phyloP scores from a whole-genome alignment of 148 eudicot species.

The Arctostaphylos glauca region DNA sequence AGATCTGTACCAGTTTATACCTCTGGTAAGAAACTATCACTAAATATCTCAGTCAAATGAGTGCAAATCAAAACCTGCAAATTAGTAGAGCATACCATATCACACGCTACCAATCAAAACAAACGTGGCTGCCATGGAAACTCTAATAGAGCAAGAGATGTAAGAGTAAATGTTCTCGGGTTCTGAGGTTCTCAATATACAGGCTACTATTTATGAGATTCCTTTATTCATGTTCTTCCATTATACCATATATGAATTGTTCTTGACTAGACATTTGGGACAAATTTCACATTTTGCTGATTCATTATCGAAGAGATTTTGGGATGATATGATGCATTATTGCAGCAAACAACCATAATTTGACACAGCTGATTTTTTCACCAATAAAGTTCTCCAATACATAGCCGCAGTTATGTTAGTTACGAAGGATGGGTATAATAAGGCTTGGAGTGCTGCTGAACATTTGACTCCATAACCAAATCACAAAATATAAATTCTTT shows the following conservation, averaged over 20 bases:
- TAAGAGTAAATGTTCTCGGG: neutral
- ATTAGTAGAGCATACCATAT: neutral
- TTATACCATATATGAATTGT: neutral
- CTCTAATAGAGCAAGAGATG: slow-evolving; percentile 1
- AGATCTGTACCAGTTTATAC: slow-evolving; percentile 28
- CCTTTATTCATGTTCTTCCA: neutral
- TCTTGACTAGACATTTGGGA: neutral
- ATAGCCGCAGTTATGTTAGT: neutral
- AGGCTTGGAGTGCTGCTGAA: neutral
- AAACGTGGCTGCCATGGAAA: neutral
- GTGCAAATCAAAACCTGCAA: slow-evolving; percentile 90
- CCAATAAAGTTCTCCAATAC: neutral
- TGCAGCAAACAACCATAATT: neutral
- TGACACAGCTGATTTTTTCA: neutral
- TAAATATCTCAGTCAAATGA: slow-evolving; percentile 88
- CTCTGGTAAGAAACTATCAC: slow-evolving; percentile 60
- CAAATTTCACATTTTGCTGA: neutral
- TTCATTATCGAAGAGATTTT: neutral
- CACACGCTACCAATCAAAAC: slow-evolving; percentile 7
- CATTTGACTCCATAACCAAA: neutral
- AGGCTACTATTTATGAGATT: too few species aligned
- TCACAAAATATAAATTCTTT: neutral
- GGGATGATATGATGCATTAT: neutral
- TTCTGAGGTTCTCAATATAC: neutral
- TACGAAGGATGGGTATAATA: neutral